Evolutionary conservation across 805 yeast genomes (phyloP).

Genomic region (Candida hispaniensis): DNA sequence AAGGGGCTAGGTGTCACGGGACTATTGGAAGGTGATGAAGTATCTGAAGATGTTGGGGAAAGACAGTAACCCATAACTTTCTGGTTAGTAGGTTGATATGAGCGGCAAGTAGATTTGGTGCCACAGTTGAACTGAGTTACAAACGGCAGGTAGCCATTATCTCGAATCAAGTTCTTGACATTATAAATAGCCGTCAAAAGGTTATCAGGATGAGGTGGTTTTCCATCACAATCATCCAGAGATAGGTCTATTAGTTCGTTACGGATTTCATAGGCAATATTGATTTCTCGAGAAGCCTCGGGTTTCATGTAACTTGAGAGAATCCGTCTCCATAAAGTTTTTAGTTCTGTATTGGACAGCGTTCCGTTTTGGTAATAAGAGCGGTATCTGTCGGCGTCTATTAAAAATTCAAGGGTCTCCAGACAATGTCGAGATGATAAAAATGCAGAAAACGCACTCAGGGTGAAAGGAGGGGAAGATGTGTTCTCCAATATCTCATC

Average conservation of each 20-base stretch:
- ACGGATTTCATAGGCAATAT: constrained; percentile 25
- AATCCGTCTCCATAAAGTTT: constrained; percentile 24
- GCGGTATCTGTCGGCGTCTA: constrained; percentile 24
- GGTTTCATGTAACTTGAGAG: constrained; percentile 22
- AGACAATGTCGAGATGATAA: constrained; percentile 26
- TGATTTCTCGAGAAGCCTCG: constrained; percentile 26
- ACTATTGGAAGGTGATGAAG: too few species aligned
- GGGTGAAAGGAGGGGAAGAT: constrained; percentile 24
- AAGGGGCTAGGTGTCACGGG: too few species aligned
- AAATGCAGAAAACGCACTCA: constrained; percentile 24
- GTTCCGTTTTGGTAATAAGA: constrained; percentile 1
- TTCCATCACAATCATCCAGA: background rate
- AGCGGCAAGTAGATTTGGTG: background rate
- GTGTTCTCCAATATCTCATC: constrained; percentile 24
- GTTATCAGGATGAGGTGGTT: constrained; percentile 18
- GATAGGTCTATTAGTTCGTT: constrained; percentile 19
- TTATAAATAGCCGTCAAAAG: constrained; percentile 21
- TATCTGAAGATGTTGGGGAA: too few species aligned
- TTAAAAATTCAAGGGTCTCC: constrained; percentile 27
- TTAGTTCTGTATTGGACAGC: constrained; percentile 2
- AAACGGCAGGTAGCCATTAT: constrained; percentile 25
- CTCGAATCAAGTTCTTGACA: constrained; percentile 25
- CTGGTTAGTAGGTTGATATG: constrained; percentile 2
- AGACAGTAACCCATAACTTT: too few species aligned
- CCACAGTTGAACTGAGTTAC: constrained; percentile 15